Evolutionary conservation across 1,284 basidiomycete genomes (phyloP).

Genomic region (Inonotus obliquus): DNA sequence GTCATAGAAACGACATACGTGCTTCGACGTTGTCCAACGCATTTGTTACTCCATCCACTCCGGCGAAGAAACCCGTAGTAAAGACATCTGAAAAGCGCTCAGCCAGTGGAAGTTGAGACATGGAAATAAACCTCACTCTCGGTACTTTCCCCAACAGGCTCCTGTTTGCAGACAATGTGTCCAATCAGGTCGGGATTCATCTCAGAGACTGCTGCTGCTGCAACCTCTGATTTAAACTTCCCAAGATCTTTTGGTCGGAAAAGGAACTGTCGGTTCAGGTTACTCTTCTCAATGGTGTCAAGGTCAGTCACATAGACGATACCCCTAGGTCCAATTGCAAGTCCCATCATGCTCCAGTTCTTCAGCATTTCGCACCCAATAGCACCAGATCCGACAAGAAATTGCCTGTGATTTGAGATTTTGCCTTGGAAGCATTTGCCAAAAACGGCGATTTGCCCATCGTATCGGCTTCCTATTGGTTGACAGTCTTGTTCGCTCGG

Average conservation of each 20-base stretch:
- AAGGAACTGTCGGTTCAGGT: constrained; percentile 97
- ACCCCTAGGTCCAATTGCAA: constrained; percentile 80
- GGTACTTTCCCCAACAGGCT: constrained; percentile 90
- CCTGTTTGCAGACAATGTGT: constrained; percentile 88
- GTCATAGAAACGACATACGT: constrained; percentile 48
- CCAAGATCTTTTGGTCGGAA: constrained; percentile 97
- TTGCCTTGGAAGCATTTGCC: constrained; percentile 92
- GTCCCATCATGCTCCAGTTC: constrained; percentile 99
- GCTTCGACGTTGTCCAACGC: constrained; percentile 98
- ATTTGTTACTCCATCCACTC: constrained; percentile 96
- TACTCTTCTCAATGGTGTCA: constrained; percentile 99
- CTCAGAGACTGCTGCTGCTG: constrained; percentile 86
- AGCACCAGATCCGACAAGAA: constrained; percentile 96
- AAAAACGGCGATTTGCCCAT: constrained; percentile 95
- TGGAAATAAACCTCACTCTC: constrained; percentile 50
- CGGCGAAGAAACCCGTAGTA: constrained; percentile 84
- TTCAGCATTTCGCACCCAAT: constrained; percentile 99
- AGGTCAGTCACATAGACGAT: constrained; percentile 94
- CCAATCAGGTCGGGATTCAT: constrained; percentile 95
- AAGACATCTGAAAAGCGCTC: constrained; percentile 64
- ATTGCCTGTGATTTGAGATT: constrained; percentile 88
- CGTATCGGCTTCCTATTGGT: constrained; percentile 83
- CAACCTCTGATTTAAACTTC: constrained; percentile 97
- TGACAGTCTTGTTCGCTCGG: constrained; percentile 87
- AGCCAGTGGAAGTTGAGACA: constrained; percentile 1